A percentile compares a stretch with the other conserved stretches of the same genome.
phyloP scores from a whole-genome alignment of 371 early-diverging fungal species.

The Haplosporangium sp. region DNA sequence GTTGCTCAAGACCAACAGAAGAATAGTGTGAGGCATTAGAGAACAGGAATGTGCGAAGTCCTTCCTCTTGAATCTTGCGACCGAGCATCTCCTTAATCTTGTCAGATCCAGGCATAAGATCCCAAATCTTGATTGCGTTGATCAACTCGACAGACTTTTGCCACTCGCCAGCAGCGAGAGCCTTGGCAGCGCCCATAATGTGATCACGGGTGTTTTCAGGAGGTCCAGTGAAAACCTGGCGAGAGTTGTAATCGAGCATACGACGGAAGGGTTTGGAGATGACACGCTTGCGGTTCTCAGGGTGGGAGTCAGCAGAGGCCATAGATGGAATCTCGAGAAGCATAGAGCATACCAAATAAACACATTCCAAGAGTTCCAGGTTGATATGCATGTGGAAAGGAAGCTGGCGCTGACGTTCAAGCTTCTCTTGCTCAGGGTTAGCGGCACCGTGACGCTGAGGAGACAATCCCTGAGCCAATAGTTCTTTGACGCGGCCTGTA shows the following conservation, averaged over 20 bases:
- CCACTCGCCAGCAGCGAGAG: constrained; percentile 95
- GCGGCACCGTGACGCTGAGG: constrained; percentile 76
- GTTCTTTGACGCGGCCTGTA: constrained; percentile 91
- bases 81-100: constrained; percentile 91
- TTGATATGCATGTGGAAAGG: constrained; percentile 99
- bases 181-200: constrained; percentile 96
- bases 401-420: constrained; percentile 93
- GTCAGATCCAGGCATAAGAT: constrained; percentile 83
- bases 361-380: constrained; percentile 96
- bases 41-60: constrained; percentile 95
- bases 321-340: constrained; percentile 96
- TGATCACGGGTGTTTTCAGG: constrained; percentile 98
- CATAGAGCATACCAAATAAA: constrained; percentile 95
- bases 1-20: constrained; percentile 83
- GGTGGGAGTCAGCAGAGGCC: constrained; percentile 86
- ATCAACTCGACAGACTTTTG: constrained; percentile 86
- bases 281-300: constrained; percentile 81
- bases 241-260: constrained; percentile 93
- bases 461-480: constrained; percentile 93
- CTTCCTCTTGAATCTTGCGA: constrained; percentile 94
- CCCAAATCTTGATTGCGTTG: constrained; percentile 95
- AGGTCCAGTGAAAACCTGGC: constrained; percentile 94
- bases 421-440: constrained; percentile 89
- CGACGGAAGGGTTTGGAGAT: constrained; percentile 94
- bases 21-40: constrained; percentile 90